Evolutionary conservation across 371 early-diverging fungal species (phyloP).

Genomic region (Sporodiniella umbellata): DNA sequence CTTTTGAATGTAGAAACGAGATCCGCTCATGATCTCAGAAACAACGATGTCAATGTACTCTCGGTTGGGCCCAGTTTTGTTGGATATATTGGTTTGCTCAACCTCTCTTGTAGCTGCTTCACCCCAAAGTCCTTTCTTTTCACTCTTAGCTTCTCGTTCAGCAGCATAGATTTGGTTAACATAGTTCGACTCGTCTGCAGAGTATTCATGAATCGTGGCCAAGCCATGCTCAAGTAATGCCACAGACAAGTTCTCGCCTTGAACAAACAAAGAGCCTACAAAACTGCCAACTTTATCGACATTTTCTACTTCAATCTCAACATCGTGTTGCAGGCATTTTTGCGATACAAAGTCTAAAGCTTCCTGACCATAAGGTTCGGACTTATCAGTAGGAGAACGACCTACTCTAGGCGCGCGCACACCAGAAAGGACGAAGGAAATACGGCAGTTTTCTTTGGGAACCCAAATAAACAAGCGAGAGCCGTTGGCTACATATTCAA

Average conservation of each 20-base stretch:
- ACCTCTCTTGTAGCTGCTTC: slow-evolving; percentile 33
- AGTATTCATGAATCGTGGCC: slow-evolving; percentile 79
- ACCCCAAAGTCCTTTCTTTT: slow-evolving; percentile 55
- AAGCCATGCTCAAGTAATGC: slow-evolving; percentile 75
- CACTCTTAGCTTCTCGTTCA: slow-evolving; percentile 73
- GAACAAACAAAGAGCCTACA: slow-evolving; percentile 78
- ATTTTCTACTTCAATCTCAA: slow-evolving; percentile 82
- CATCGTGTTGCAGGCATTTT: slow-evolving; percentile 84
- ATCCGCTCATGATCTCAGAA: slow-evolving; percentile 74
- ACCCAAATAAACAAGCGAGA: slow-evolving; percentile 81
- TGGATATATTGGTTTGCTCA: slow-evolving; percentile 23
- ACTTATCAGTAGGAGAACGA: slow-evolving; percentile 59
- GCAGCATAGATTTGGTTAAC: slow-evolving; percentile 71
- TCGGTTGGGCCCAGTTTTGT: slow-evolving; percentile 50
- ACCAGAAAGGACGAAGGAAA: slow-evolving; percentile 82
- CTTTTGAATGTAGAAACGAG: slow-evolving; percentile 76
- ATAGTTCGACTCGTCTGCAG: slow-evolving; percentile 78
- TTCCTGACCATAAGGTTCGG: slow-evolving; percentile 90
- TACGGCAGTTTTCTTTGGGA: slow-evolving; percentile 80
- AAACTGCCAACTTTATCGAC: slow-evolving; percentile 90
- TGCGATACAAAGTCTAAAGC: slow-evolving; percentile 69
- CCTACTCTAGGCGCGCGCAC: slow-evolving; percentile 74
- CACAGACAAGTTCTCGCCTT: slow-evolving; percentile 65
- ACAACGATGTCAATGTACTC: slow-evolving; percentile 82
- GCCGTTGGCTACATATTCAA: slow-evolving; percentile 84